Evolutionary conservation across 208 protist species (phyloP).

Genomic region (Crithidia fasciculata): DNA sequence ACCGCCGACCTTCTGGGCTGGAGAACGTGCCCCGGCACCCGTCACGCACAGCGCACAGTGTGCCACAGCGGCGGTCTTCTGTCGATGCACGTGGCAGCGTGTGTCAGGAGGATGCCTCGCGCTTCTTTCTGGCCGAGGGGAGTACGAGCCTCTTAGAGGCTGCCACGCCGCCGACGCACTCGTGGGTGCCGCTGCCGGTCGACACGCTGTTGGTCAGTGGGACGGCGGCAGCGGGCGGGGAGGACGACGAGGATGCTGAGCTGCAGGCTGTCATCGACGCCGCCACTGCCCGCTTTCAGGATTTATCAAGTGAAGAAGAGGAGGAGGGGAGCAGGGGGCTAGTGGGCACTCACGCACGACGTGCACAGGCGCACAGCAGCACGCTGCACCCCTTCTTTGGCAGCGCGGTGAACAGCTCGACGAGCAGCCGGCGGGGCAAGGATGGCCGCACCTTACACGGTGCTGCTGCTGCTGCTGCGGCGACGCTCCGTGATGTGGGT

Average conservation of each 20-base stretch:
- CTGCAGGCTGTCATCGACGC: constrained; percentile 22
- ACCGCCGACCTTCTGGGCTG: not conserved
- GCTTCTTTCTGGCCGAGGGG: no score
- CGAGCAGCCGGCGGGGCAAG: no score
- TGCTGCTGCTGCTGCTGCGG: no score
- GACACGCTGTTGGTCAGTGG: not conserved
- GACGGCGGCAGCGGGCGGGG: not conserved
- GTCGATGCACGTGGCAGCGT: no score
- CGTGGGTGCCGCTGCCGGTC: no score
- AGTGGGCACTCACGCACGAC: not conserved
- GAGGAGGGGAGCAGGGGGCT: not conserved
- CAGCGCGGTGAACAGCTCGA: no score
- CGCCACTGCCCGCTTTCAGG: constrained; percentile 15
- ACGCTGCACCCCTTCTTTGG: not conserved
- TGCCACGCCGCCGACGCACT: no score
- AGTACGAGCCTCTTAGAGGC: no score
- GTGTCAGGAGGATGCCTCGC: no score
- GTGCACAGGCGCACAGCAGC: not conserved
- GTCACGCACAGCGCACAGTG: no score
- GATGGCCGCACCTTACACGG: no score
- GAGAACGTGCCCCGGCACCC: not conserved
- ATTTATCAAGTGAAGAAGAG: constrained; percentile 20
- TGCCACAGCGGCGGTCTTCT: not conserved
- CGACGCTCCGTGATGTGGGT: no score
- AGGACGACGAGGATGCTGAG: constrained; percentile 13